Base-by-base conservation (phyloP, 2,329 filamentous ascomycete species). In the Trichophyton simii region DNA sequence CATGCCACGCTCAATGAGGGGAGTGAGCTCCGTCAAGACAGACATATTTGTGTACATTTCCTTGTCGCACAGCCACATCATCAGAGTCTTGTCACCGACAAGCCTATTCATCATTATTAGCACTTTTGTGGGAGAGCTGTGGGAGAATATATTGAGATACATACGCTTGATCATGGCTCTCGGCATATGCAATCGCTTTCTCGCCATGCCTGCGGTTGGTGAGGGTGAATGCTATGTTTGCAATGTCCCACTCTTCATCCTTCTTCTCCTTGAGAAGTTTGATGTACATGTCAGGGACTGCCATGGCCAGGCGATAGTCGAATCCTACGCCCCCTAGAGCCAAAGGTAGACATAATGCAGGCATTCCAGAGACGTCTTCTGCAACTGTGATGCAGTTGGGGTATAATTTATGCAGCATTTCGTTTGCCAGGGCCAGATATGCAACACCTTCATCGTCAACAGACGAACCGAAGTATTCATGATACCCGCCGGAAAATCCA, bases 11-110 rank as follows among this genome's bases (percentile, higher is more conserved):
- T 95, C 87, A 72, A 99, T 96, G 65, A 89, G 81, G 0, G 90
- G 84, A 0, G 94, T 99, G 66, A 96, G 78, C n/a, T 88, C 85
- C 0, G 87, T 86, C 25, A 97, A 76, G 0, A 78, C 81, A 0
- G 94, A 97, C 94, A 99, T 99, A 79, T 99, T 87, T 28, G 92
- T 96, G 78, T 99, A 99, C 80, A 99, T 84, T 73, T 99, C 86
- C 18, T 92, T 91, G 73, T 99, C 94, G 73, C 91, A 96, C 57
- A 99, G 87, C 83, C 95, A 95, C 87, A 99, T 95, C 81, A 99
- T 90, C 54, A 99, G 79, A 0, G 90, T 88, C 77, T 99, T 99
- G 78, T 99, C 94, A 48, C 94, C 94, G 38, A 99, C 94, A 55
- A 99, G 83, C 2, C 90, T 95, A 67, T 1, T 44, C n/a, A 44